phyloP scores from a whole-genome alignment of 805 yeast species.

The Candida manassasensis region DNA sequence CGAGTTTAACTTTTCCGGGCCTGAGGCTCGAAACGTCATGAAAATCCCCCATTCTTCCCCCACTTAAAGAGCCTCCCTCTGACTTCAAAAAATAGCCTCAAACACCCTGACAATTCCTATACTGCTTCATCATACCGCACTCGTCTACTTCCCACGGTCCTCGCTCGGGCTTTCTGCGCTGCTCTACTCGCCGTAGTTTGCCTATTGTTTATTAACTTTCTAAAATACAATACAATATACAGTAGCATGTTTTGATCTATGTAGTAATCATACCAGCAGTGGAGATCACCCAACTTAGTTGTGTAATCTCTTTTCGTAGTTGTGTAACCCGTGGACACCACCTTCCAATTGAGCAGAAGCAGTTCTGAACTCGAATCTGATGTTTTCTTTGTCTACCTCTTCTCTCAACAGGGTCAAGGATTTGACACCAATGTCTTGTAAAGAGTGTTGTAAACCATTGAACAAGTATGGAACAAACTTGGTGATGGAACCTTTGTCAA shows the following conservation, averaged over 20 bases:
- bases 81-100: too few relatives aligned
- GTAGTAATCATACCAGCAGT: background rate
- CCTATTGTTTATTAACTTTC: background rate
- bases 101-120: too few relatives aligned
- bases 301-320: constrained; percentile 96
- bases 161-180: background rate
- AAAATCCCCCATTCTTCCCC: too few relatives aligned
- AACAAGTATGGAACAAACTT: constrained; percentile 92
- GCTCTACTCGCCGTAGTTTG: background rate
- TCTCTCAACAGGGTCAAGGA: constrained; percentile 61
- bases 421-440: constrained; percentile 92
- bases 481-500: constrained; percentile 92
- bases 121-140: too few relatives aligned
- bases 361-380: constrained; percentile 96
- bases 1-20: background rate
- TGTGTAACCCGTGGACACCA: constrained; percentile 94
- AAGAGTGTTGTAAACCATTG: constrained; percentile 96
- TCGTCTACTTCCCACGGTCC: too few relatives aligned
- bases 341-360: constrained; percentile 99
- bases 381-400: constrained; percentile 59
- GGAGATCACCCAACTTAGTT: constrained; percentile 55
- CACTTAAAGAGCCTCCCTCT: too few relatives aligned
- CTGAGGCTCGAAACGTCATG: background rate
- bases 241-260: background rate
- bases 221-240: constrained; percentile 1